A percentile compares a stretch with the other conserved stretches of the same genome.
phyloP scores from a whole-genome alignment of 306 rosid genomes.

The Carpinus fangiana region DNA sequence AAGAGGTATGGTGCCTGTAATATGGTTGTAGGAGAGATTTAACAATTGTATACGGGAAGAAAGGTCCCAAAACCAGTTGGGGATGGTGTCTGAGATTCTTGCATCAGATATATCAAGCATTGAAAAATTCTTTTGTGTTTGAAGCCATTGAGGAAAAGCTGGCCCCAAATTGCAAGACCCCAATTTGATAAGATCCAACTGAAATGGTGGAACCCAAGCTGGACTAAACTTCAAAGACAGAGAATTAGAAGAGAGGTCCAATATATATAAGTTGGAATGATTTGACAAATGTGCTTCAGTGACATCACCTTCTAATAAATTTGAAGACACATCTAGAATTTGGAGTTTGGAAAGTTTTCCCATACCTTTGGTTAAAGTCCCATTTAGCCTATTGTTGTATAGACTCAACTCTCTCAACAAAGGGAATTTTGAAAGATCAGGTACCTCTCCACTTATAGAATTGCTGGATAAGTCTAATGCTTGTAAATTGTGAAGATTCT shows the following conservation, averaged over 20 bases:
- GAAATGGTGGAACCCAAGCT: background rate
- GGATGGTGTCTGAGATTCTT: background rate
- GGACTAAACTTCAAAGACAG: background rate
- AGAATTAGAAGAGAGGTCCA: background rate
- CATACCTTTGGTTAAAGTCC: background rate
- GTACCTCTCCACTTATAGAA: background rate
- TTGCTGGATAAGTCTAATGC: background rate
- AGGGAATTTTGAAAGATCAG: background rate
- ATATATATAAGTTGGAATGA: accelerated
- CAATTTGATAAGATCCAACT: background rate
- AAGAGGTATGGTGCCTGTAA: background rate
- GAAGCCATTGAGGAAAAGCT: background rate
- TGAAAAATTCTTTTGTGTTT: background rate
- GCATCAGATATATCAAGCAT: background rate
- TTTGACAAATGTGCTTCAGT: background rate
- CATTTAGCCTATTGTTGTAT: background rate
- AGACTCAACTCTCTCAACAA: background rate
- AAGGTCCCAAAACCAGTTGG: background rate
- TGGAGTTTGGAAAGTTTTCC: background rate
- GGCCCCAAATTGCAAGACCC: background rate
- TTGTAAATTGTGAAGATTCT: too few species aligned
- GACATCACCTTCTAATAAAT: background rate
- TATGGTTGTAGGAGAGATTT: background rate
- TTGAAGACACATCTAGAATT: background rate
- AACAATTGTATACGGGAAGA: background rate